Conservation (phyloP, 306 rosid genomes). For the Quercus mongolica region DNA sequence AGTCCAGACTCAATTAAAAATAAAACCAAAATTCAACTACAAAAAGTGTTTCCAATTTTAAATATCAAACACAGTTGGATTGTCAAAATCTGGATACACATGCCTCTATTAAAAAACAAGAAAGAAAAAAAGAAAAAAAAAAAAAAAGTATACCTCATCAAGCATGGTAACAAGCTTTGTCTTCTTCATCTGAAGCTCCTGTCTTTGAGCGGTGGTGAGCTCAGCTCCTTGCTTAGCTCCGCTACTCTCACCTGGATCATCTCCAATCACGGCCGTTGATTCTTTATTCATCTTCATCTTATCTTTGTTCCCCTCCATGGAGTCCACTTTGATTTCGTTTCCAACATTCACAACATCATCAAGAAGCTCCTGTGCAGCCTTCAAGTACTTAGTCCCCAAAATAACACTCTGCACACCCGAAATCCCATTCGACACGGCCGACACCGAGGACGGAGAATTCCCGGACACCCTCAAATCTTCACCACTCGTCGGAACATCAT, state of each 20-base stretch:
- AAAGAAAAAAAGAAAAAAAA: not conserved
- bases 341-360: slow-evolving; percentile 73
- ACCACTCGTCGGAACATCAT: slow-evolving; percentile 8
- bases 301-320: not conserved
- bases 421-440: slow-evolving; percentile 33
- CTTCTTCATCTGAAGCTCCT: slow-evolving; percentile 82
- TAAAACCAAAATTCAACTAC: not conserved
- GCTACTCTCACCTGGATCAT: slow-evolving; percentile 24
- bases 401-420: slow-evolving; percentile 32
- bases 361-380: slow-evolving; percentile 60
- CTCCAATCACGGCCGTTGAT: slow-evolving; percentile 25
- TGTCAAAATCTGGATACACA: not conserved
- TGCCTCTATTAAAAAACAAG: too few species aligned
- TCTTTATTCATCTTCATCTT: slow-evolving; percentile 39
- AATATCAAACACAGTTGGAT: not conserved
- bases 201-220: slow-evolving; percentile 58
- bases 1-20: not conserved
- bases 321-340: slow-evolving; percentile 24
- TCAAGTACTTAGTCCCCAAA: slow-evolving; percentile 59
- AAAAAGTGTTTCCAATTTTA: not conserved
- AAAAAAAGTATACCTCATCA: slow-evolving; percentile 52
- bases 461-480: slow-evolving; percentile 9
- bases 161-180: slow-evolving; percentile 74
- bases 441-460: slow-evolving; percentile 23
- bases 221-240: slow-evolving; percentile 36